Conservation (phyloP, 1,139 yeast genomes). For the Sugiyamaella sp. region DNA sequence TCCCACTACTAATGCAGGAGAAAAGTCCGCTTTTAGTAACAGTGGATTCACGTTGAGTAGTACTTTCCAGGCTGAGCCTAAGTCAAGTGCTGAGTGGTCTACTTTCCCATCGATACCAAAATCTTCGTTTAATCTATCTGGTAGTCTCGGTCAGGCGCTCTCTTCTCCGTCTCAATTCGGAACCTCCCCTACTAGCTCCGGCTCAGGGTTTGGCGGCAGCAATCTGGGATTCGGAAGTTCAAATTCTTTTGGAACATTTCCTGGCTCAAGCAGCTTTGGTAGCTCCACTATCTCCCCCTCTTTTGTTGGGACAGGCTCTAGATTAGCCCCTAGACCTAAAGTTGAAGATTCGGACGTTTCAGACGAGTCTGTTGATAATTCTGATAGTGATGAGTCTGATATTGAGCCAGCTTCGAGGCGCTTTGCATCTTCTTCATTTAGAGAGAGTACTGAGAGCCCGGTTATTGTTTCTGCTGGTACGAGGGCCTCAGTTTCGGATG, state of each 20-base stretch:
- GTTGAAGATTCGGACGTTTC: not conserved
- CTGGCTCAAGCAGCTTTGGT: too few relatives aligned
- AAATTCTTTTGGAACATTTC: too few relatives aligned
- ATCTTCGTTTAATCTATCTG: not conserved
- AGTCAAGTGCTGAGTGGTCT: not conserved
- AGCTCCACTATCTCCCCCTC: too few relatives aligned
- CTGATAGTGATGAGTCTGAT: not conserved
- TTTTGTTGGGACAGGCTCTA: too few relatives aligned
- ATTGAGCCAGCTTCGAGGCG: too few relatives aligned
- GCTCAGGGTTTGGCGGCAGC: too few relatives aligned
- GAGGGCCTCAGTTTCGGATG: not conserved
- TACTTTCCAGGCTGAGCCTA: not conserved
- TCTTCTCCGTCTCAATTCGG: not conserved
- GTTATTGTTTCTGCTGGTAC: not conserved
- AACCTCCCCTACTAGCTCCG: too few relatives aligned
- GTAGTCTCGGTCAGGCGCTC: not conserved
- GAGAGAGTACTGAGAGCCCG: conserved; percentile 8
- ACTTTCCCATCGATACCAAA: not conserved
- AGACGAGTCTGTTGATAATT: not conserved
- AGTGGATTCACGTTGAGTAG: not conserved
- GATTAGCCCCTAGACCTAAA: too few relatives aligned
- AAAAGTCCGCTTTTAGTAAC: not conserved
- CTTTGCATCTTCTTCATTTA: not conserved
- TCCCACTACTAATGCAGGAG: too few relatives aligned
- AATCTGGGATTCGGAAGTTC: too few relatives aligned